Base-by-base conservation (phyloP, 495 filamentous ascomycete species). In the Melanomma pulvis-pyrius region DNA sequence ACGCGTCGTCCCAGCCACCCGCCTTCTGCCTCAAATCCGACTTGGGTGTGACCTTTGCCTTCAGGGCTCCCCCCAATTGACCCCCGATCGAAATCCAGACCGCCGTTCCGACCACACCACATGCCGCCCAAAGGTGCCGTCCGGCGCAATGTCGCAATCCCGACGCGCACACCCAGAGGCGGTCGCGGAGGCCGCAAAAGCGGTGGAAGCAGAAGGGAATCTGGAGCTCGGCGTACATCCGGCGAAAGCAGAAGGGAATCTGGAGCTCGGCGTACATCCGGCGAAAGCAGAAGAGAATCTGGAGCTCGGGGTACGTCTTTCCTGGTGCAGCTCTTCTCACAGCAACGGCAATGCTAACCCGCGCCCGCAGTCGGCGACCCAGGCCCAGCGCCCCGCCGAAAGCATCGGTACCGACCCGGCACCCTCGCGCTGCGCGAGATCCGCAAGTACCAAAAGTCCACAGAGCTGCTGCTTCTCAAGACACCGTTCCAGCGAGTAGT, bases 381-480 rank as follows among this genome's bases (percentile, higher is more conserved):
- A 36, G 79, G 88, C 53, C 90, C 89, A 9, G 76, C 79, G 51
- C 82, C 55, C 17, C 11, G 49, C 21, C 52, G 32, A 80, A 82
- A 82, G 61, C 86, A 82, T 61, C 86, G 93, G 69, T 97, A 93
- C 76, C 88, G 82, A 61, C 93, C 93, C 2, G 93, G 93, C 61
- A 96, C 92, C 1, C 75, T 89, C 19, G 93, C 93, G 1, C 79
- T 97, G 17, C 86, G 86, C 69, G 93, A 97, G 79, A 97, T 97
- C 74, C 83, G 92, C 51, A 82, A 82, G 71, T 92, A 94, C 73
- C 93, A 97, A 77, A 85, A 84, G 72, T 86, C 81, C 48, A 96
- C 90, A 44, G 92, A 97, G 61, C 81, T 97, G 0, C 78, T 97
- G 0, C 76, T 97, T 54, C 76, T 80, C 19, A 96, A 96, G 74